A percentile compares a stretch with the other conserved stretches of the same genome.
Conservation (phyloP, 169 alveolate genomes). For the Amoebophrya sp. region DNA sequence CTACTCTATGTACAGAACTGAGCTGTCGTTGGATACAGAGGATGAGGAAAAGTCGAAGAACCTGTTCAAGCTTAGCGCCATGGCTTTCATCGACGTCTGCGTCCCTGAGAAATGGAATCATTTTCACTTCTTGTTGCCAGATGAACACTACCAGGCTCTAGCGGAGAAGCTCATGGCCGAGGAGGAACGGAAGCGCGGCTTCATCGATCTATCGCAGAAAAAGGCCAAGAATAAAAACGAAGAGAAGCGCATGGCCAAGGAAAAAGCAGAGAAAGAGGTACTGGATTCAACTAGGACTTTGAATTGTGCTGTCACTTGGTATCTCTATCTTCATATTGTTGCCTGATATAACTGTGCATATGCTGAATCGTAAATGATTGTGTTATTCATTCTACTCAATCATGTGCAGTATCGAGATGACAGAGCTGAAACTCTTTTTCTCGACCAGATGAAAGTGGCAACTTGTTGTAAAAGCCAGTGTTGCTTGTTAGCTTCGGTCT, state of each 20-base stretch:
- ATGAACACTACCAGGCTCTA: not conserved
- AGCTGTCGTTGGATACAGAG: conserved; percentile 4
- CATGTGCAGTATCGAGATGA: too few species aligned
- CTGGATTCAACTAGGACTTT: too few species aligned
- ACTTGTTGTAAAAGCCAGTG: too few species aligned
- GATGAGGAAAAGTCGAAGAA: not conserved
- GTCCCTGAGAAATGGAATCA: conserved; percentile 18
- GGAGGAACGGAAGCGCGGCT: not conserved
- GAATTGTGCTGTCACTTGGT: too few species aligned
- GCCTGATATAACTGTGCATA: too few species aligned
- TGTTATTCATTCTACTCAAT: too few species aligned
- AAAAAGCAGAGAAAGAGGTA: not conserved
- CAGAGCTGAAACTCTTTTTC: too few species aligned
- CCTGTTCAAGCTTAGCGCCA: not conserved
- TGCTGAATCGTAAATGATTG: too few species aligned
- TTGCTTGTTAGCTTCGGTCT: too few species aligned
- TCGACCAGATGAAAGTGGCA: too few species aligned
- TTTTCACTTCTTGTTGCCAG: not conserved
- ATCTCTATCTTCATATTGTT: too few species aligned
- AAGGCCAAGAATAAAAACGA: not conserved
- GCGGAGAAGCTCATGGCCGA: not conserved
- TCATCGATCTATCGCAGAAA: not conserved
- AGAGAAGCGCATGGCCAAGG: not conserved
- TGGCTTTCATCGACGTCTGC: not conserved
- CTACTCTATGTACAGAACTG: not conserved